These are phyloP conservation scores for Kazachstania sp. DNA, from an alignment of 1,139 yeast genomes.

Conservation along the genomic window DNA sequence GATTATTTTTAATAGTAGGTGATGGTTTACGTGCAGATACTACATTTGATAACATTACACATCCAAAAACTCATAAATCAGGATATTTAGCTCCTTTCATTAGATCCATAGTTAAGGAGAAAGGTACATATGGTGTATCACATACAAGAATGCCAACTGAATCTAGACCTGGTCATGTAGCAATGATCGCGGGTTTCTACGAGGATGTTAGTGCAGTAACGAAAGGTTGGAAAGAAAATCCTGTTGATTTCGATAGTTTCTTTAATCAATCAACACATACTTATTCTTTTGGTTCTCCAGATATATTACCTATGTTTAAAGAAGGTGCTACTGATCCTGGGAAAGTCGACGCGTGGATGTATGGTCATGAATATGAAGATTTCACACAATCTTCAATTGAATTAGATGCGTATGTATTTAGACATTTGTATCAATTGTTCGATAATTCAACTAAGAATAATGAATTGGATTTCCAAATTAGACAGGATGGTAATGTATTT, in stretches of 20 bases:
- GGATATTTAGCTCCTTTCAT: slow-evolving; percentile 80
- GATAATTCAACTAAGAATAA: slow-evolving; percentile 51
- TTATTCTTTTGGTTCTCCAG: slow-evolving; percentile 94
- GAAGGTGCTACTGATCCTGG: slow-evolving; percentile 70
- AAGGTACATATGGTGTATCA: slow-evolving; percentile 90
- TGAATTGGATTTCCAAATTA: slow-evolving; percentile 51
- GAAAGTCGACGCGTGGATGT: slow-evolving; percentile 83
- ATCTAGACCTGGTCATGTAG: slow-evolving; percentile 98
- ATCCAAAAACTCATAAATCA: slow-evolving; percentile 54
- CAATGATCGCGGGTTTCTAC: slow-evolving; percentile 96
- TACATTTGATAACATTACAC: slow-evolving; percentile 65
- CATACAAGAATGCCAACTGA: slow-evolving; percentile 99
- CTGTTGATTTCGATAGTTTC: slow-evolving; percentile 93
- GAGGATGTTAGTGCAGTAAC: slow-evolving; percentile 98
- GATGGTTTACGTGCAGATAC: slow-evolving; percentile 97
- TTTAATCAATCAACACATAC: slow-evolving; percentile 90
- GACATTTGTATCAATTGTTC: slow-evolving; percentile 64
- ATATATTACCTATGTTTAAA: slow-evolving; percentile 93
- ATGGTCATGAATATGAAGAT: slow-evolving; percentile 93
- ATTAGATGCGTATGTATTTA: slow-evolving; percentile 80
- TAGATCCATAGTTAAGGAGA: slow-evolving; percentile 55
- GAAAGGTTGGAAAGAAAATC: slow-evolving; percentile 97
- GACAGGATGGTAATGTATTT: slow-evolving; percentile 74
- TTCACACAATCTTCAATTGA: slow-evolving; percentile 84
- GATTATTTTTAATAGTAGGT: slow-evolving; percentile 84